A percentile compares a stretch with the other conserved stretches of the same genome.
These are phyloP conservation scores for Metschnikowia reukaufii DNA, from an alignment of 805 yeast species.

Conservation along the genomic window DNA sequence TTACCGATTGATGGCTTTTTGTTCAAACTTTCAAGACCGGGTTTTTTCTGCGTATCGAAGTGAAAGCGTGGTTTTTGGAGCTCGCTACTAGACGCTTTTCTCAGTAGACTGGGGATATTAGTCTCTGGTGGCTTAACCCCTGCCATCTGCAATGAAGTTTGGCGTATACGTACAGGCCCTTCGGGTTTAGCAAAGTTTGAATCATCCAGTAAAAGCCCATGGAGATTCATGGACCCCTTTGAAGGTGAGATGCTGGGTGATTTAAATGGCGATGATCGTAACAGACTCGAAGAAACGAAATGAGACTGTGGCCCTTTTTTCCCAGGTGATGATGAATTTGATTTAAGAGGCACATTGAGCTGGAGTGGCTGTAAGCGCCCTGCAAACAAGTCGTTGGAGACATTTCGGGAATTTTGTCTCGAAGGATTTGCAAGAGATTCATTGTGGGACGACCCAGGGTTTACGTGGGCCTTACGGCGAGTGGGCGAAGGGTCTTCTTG, in stretches of 20 bases:
- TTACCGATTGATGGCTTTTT: conserved; percentile 8
- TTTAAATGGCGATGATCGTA: conserved; percentile 16
- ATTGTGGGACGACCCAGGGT: background rate
- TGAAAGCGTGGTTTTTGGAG: background rate
- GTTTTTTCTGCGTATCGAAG: conserved; percentile 11
- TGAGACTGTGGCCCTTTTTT: conserved; percentile 1
- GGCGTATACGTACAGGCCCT: conserved; percentile 25
- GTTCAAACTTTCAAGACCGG: conserved; percentile 4
- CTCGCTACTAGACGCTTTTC: conserved; percentile 4
- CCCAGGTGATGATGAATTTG: background rate
- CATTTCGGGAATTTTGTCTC: conserved; percentile 1
- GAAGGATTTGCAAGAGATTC: background rate
- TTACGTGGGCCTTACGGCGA: conserved; percentile 7
- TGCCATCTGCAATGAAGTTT: conserved; percentile 36
- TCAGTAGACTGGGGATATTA: conserved; percentile 1
- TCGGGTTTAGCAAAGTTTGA: conserved; percentile 26
- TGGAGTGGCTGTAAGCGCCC: conserved; percentile 9
- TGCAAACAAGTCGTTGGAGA: conserved; percentile 8
- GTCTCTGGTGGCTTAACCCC: conserved; percentile 26
- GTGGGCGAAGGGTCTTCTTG: conserved; percentile 19
- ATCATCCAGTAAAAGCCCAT: conserved; percentile 28
- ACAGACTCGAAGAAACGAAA: background rate
- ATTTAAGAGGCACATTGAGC: conserved; percentile 5
- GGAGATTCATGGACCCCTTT: conserved; percentile 39
- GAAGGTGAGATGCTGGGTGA: conserved; percentile 37